phyloP scores from a whole-genome alignment of 768 basidiomycete genomes.

The Chlorophyllum brunneum region DNA sequence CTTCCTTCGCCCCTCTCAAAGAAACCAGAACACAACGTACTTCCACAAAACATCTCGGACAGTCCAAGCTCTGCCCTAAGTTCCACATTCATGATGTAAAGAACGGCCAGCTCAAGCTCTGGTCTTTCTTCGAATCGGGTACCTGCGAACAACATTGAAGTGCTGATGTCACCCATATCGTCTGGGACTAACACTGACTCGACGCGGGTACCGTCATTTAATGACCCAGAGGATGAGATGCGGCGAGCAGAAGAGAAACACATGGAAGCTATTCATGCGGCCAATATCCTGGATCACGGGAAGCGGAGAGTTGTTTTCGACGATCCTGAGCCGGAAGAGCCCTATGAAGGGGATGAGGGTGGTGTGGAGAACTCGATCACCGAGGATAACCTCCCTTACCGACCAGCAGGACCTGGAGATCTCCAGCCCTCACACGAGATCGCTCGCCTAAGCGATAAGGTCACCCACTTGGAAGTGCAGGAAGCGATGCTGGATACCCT shows the following conservation, averaged over 20 bases:
- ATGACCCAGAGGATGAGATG: constrained; percentile 70
- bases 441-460: constrained; percentile 67
- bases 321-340: constrained; percentile 37
- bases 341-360: constrained; percentile 46
- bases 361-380: constrained; percentile 29
- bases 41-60: constrained; percentile 23
- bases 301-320: constrained; percentile 25
- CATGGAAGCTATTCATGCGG: constrained; percentile 96
- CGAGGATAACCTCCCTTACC: constrained; percentile 47
- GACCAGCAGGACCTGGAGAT: constrained; percentile 84
- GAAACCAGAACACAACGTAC: not conserved
- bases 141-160: constrained; percentile 61
- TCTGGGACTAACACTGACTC: constrained; percentile 46
- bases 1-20: constrained; percentile 12
- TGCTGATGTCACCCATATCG: constrained; percentile 86
- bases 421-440: constrained; percentile 88
- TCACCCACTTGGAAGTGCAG: constrained; percentile 75
- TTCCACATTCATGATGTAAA: too few species aligned
- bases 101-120: constrained; percentile 38
- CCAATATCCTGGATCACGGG: constrained; percentile 26
- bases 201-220: constrained; percentile 74
- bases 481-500: constrained; percentile 80
- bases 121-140: constrained; percentile 28
- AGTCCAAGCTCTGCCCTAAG: constrained; percentile 34
- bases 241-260: constrained; percentile 74